Evolutionary conservation across 345 rosid species (phyloP), one percentile per base, ranked within the genome.

Genomic region (Acer negundo): DNA sequence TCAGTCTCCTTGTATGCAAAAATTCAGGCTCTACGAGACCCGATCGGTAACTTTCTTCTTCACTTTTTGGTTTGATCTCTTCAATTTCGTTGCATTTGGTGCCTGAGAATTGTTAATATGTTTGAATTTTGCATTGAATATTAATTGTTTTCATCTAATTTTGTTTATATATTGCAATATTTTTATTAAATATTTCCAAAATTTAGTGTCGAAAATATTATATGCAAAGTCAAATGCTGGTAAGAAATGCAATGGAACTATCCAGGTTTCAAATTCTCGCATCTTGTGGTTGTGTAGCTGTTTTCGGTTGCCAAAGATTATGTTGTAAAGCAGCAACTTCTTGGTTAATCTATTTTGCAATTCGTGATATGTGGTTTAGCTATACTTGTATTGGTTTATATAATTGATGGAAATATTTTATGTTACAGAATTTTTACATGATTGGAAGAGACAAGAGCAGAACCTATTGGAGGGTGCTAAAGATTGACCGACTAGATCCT

Each of bases 1-100:
- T 66, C 84, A 62, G 62, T 71, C 72, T 28, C 67, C 78, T 55
- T 86, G 82, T 82, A 80, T 89, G 89, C 91, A 90, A 82, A 90
- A 86, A 74, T 92, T 92, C 88, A 83, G 88, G 85, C 97, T 92
- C 49, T 92, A 92, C 58, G 89, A 92, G 84, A 92, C 97, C 77
- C 89, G 78, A 87, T 87, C 93, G 94, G 97, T 92, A 81, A 47
- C 11, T 49, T 26, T 13, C 31, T 24, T 67, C 17, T 56, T n/a
- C 19, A 1, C 31, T 56, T 35, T 66, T 40, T 80, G 3, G 13
- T 74, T 47, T 63, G 78, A 76, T 83, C 76, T 77, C 73, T 61
- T 31, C 26, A 19, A 35, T 46, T 31, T 81, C 51, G 17, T 51
- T 61, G 22, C 53, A 28, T 46, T 62, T 10, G 28, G 20, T 24